Evolutionary conservation across 1,139 yeast genomes (phyloP).

Genomic region (Candida neerlandica): DNA sequence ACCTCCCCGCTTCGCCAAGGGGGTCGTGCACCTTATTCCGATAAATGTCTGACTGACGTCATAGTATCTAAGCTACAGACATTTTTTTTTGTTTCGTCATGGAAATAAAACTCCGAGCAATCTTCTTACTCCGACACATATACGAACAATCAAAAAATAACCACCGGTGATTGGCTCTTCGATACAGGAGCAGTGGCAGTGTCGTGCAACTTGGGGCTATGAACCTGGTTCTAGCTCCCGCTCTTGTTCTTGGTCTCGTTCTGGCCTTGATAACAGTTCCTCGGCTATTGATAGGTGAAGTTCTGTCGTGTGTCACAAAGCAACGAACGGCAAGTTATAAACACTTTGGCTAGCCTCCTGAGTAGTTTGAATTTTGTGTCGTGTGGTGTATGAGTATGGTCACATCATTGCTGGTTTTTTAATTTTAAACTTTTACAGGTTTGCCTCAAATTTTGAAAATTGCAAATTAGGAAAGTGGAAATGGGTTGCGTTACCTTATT

Average conservation of each 20-base stretch:
- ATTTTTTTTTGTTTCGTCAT: neutral
- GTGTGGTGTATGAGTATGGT: neutral
- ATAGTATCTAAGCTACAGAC: neutral
- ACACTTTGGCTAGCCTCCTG: too few species aligned
- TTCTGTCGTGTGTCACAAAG: too few species aligned
- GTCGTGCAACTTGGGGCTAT: too few species aligned
- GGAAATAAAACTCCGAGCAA: neutral
- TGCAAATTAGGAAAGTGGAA: neutral
- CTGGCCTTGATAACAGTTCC: too few species aligned
- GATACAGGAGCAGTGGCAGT: too few species aligned
- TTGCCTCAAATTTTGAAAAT: neutral
- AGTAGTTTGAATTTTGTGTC: neutral
- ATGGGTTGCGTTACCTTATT: too few species aligned
- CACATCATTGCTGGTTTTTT: neutral
- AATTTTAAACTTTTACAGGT: neutral
- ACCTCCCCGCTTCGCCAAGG: neutral
- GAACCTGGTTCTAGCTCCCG: too few species aligned
- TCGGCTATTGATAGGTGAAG: too few species aligned
- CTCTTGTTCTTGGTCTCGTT: too few species aligned
- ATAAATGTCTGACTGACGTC: neutral
- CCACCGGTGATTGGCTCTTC: too few species aligned
- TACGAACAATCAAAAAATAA: too few species aligned
- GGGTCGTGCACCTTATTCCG: neutral
- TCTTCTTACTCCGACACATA: neutral
- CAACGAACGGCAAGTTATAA: too few species aligned